A percentile compares a stretch with the other conserved stretches of the same genome.
These are phyloP conservation scores for Leptomonas seymouri DNA, from an alignment of 208 protist genomes.

Conservation along the genomic window DNA sequence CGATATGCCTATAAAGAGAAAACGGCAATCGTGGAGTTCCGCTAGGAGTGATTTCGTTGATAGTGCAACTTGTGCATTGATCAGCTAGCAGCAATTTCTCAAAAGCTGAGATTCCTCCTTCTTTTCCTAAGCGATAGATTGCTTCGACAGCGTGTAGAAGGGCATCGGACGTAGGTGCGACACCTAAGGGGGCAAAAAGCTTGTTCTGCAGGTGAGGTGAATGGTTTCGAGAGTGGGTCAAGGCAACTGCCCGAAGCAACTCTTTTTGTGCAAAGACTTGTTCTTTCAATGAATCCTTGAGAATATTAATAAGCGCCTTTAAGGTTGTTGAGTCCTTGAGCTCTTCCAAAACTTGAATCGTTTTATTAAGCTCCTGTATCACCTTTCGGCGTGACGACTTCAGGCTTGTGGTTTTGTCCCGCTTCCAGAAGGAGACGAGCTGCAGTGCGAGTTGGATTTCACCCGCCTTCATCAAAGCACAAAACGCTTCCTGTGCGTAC, in stretches of 20 bases:
- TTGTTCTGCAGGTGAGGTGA: slow-evolving; percentile 9
- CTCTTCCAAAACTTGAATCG: slow-evolving; percentile 18
- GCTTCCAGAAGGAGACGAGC: slow-evolving; percentile 27
- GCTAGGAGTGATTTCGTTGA: background rate
- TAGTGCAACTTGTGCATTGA: slow-evolving; percentile 13
- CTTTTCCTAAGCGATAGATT: slow-evolving; percentile 13
- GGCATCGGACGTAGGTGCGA: background rate
- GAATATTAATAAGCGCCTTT: slow-evolving; percentile 18
- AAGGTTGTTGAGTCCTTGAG: slow-evolving; percentile 31
- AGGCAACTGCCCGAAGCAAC: background rate
- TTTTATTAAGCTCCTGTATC: slow-evolving; percentile 13
- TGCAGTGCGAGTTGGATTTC: slow-evolving; percentile 25
- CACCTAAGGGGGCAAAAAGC: slow-evolving; percentile 24
- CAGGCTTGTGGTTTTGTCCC: background rate
- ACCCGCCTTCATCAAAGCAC: slow-evolving; percentile 31
- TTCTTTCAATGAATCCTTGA: slow-evolving; percentile 23
- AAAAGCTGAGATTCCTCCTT: slow-evolving; percentile 23
- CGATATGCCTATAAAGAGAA: slow-evolving; percentile 21
- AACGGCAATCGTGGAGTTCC: slow-evolving; percentile 28
- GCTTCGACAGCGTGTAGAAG: slow-evolving; percentile 18
- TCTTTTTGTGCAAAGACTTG: slow-evolving; percentile 13
- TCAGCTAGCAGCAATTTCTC: slow-evolving; percentile 36
- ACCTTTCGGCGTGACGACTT: background rate
- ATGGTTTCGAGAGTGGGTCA: background rate
- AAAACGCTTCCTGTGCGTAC: slow-evolving; percentile 26